phyloP scores from a whole-genome alignment of 768 basidiomycete genomes.

The Leccinellum albellum region DNA sequence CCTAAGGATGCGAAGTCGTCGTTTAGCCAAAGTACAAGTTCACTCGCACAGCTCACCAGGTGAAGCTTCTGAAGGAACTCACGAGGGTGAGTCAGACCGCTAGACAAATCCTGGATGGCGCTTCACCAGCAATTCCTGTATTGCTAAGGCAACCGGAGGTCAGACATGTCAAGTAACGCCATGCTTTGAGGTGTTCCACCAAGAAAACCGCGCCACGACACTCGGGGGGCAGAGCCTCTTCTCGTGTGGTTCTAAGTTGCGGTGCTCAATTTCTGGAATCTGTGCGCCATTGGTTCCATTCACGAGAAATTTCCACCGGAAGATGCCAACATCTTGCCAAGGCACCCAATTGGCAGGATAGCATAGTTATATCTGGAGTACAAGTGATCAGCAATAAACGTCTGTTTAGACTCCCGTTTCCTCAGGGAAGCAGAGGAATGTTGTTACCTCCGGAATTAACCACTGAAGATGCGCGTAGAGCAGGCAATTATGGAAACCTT shows the following conservation, averaged over 20 bases:
- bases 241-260: no score
- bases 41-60: no score
- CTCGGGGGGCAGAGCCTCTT: neutral
- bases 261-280: neutral
- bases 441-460: neutral
- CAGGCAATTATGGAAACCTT: neutral
- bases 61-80: no score
- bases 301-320: constrained; percentile 1
- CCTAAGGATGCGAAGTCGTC: neutral
- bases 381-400: neutral
- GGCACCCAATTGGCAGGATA: neutral
- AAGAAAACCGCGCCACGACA: neutral
- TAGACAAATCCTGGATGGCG: no score
- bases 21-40: neutral
- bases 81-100: no score
- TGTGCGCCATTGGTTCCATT: neutral
- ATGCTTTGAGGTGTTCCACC: neutral
- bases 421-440: neutral
- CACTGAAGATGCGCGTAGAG: neutral
- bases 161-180: neutral
- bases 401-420: no score
- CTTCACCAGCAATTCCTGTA: no score
- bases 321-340: constrained; percentile 1
- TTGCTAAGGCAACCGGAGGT: neutral
- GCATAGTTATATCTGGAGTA: neutral